phyloP scores from a whole-genome alignment of 495 filamentous ascomycete species.

The Aspergillus panamensis region DNA sequence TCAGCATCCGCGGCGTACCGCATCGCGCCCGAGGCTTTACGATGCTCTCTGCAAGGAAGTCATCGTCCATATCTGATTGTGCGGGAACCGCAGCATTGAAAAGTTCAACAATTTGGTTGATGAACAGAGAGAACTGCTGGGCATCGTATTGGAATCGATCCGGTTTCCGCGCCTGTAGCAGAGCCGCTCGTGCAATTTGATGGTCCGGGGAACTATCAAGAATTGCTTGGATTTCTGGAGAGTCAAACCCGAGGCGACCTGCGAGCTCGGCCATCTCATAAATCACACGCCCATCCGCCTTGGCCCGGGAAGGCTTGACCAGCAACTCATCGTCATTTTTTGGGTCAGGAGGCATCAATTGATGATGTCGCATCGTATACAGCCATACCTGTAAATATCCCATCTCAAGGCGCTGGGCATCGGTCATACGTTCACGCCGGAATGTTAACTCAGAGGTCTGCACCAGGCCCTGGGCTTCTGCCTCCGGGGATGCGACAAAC shows the following conservation, averaged over 20 bases:
- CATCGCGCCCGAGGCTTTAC: constrained; percentile 20
- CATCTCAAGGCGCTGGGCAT: constrained; percentile 15
- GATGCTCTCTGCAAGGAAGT: constrained; percentile 10
- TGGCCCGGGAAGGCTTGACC: constrained; percentile 20
- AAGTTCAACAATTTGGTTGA: constrained; percentile 23
- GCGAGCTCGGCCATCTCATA: constrained; percentile 30
- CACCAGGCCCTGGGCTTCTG: constrained; percentile 15
- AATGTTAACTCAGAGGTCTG: constrained; percentile 28
- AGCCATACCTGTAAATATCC: constrained; percentile 29
- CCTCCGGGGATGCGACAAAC: constrained; percentile 3
- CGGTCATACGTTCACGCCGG: background rate
- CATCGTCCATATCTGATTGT: constrained; percentile 5
- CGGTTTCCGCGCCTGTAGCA: constrained; percentile 33
- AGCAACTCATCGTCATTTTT: constrained; percentile 21
- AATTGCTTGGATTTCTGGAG: constrained; percentile 23
- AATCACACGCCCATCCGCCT: constrained; percentile 27
- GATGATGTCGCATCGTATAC: constrained; percentile 29
- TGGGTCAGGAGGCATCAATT: constrained; percentile 21
- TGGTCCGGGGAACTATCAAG: constrained; percentile 26
- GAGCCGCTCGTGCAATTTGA: constrained; percentile 28
- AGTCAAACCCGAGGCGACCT: constrained; percentile 28
- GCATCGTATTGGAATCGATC: constrained; percentile 27
- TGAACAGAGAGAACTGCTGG: constrained; percentile 18
- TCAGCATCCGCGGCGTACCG: constrained; percentile 18
- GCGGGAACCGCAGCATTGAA: constrained; percentile 19